Conservation (phyloP, 2,329 filamentous ascomycete genomes). For the Clonostachys solani region DNA sequence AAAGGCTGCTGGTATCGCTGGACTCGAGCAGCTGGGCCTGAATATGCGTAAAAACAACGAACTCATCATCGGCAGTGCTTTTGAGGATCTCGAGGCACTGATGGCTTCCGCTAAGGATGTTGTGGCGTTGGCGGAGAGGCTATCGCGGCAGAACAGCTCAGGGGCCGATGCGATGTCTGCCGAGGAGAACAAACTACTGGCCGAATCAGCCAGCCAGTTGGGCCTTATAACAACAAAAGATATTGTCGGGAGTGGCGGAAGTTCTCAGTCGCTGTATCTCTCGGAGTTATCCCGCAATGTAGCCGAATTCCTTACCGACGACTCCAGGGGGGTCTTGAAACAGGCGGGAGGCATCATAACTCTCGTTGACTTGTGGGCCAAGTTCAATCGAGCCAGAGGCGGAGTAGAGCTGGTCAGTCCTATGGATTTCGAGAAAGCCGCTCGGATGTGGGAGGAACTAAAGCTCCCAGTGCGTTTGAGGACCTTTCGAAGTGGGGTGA, state of each 20-base stretch:
- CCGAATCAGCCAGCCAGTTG: conserved; percentile 73
- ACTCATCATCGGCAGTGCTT: conserved; percentile 85
- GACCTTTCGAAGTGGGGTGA: conserved; percentile 87
- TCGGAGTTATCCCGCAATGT: conserved; percentile 82
- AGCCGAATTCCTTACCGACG: conserved; percentile 86
- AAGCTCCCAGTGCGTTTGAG: conserved; percentile 82
- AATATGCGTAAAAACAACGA: conserved; percentile 91
- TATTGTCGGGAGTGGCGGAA: conserved; percentile 68
- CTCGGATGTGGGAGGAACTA: conserved; percentile 81
- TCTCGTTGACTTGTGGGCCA: conserved; percentile 86
- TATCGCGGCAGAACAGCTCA: conserved; percentile 64
- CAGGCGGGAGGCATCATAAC: conserved; percentile 84
- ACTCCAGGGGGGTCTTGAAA: conserved; percentile 71
- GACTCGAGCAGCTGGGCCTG: conserved; percentile 79
- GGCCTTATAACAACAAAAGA: conserved; percentile 94
- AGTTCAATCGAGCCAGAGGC: conserved; percentile 89
- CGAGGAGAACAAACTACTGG: conserved; percentile 71
- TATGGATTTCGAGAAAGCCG: conserved; percentile 85
- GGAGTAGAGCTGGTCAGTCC: conserved; percentile 94
- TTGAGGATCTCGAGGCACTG: conserved; percentile 91
- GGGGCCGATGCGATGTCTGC: conserved; percentile 55
- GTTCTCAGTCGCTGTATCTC: conserved; percentile 79
- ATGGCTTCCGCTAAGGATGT: conserved; percentile 98
- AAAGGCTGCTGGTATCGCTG: conserved; percentile 83
- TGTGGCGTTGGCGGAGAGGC: conserved; percentile 84